Conservation (phyloP, 352 stramenopile genomes). For the Phytophthora melonis region DNA sequence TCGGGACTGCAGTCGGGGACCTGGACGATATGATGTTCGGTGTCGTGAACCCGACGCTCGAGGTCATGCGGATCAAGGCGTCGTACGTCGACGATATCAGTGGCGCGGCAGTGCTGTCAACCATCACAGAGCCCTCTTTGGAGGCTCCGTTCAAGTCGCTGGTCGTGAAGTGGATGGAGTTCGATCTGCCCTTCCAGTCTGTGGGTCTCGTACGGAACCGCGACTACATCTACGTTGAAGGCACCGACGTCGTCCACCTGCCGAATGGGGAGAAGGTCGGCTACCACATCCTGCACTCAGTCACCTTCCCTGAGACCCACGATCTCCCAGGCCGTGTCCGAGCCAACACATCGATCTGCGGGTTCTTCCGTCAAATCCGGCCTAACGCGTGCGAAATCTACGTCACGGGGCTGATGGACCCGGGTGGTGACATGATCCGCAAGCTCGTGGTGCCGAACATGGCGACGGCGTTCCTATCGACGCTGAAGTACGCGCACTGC, state of each 20-base stretch:
- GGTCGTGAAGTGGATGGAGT: constrained; percentile 64
- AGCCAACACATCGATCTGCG: constrained; percentile 50
- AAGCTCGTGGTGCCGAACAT: constrained; percentile 43
- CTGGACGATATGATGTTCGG: constrained; percentile 71
- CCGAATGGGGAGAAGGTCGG: constrained; percentile 47
- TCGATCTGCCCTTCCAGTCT: constrained; percentile 38
- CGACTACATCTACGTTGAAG: constrained; percentile 66
- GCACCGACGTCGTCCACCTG: constrained; percentile 40
- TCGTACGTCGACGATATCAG: constrained; percentile 59
- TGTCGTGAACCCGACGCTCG: constrained; percentile 54
- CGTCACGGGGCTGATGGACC: constrained; percentile 45
- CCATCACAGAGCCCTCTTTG: constrained; percentile 45
- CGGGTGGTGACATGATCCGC: constrained; percentile 46
- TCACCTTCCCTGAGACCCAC: constrained; percentile 47
- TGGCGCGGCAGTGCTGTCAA: constrained; percentile 53
- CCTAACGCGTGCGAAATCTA: constrained; percentile 47
- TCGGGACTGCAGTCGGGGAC: constrained; percentile 46
- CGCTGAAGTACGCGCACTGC: constrained; percentile 48
- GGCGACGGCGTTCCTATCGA: constrained; percentile 43
- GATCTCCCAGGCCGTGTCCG: constrained; percentile 48
- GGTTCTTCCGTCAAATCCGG: constrained; percentile 44
- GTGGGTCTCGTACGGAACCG: constrained; percentile 44
- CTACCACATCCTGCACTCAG: constrained; percentile 55
- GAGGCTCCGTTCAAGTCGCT: constrained; percentile 64
- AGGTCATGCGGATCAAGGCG: constrained; percentile 58